Percentiles rank a stretch among this genome's conserved stretches.
These are phyloP conservation scores for Globisporangium nodosum DNA, from an alignment of 352 stramenopile genomes.

Conservation along the genomic window DNA sequence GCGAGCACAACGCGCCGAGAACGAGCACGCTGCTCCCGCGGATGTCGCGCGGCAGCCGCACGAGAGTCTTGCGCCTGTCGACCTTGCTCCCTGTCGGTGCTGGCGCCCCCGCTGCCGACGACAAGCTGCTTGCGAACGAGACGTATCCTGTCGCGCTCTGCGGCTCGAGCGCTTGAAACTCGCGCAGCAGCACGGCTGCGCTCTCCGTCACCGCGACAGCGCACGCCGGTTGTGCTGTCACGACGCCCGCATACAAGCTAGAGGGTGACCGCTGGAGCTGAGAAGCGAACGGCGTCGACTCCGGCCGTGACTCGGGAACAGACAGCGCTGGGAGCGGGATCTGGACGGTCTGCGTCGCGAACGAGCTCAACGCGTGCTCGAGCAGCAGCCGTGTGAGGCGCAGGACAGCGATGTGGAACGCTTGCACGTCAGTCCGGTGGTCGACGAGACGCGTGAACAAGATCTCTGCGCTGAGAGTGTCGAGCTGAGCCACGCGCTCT, in stretches of 20 bases:
- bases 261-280: slow-evolving; percentile 9
- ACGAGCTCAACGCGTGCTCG: slow-evolving; percentile 36
- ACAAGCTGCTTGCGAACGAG: not conserved
- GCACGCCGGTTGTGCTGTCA: slow-evolving; percentile 27
- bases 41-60: slow-evolving; percentile 38
- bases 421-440: slow-evolving; percentile 23
- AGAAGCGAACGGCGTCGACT: not conserved
- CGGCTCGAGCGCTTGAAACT: slow-evolving; percentile 24
- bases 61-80: slow-evolving; percentile 1
- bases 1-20: slow-evolving; percentile 1
- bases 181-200: slow-evolving; percentile 14
- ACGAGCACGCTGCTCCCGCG: slow-evolving; percentile 2
- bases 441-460: slow-evolving; percentile 36
- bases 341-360: slow-evolving; percentile 25
- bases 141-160: slow-evolving; percentile 15
- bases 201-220: slow-evolving; percentile 18
- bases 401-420: slow-evolving; percentile 25
- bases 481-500: slow-evolving; percentile 22
- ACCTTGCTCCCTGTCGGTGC: slow-evolving; percentile 6
- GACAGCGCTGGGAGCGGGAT: slow-evolving; percentile 6
- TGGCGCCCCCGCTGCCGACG: not conserved
- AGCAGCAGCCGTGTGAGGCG: slow-evolving; percentile 47
- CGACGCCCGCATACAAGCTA: slow-evolving; percentile 17
- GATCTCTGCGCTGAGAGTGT: slow-evolving; percentile 24
- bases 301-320: not conserved